phyloP scores from a whole-genome alignment of 495 filamentous ascomycete species.

The Choiromyces venosus region DNA sequence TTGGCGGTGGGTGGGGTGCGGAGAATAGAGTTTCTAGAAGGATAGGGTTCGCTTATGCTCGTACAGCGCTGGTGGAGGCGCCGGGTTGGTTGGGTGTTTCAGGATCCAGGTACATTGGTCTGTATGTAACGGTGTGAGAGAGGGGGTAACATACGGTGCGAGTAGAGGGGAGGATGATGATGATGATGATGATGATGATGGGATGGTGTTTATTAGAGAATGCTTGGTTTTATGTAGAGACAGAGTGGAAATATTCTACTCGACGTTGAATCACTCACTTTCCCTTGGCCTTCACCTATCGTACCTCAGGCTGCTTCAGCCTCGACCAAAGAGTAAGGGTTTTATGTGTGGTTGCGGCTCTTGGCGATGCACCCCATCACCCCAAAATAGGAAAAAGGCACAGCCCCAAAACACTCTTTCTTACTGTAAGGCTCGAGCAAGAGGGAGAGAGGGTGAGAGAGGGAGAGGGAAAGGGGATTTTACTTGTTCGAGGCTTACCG shows the following conservation, averaged over 20 bases:
- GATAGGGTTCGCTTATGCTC: not conserved
- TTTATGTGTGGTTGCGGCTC: not conserved
- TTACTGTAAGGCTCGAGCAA: not conserved
- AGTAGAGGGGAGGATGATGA: no score
- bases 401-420: slow-evolving; percentile 2
- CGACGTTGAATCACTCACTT: not conserved
- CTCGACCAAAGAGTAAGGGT: not conserved
- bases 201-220: not conserved
- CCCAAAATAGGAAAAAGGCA: not conserved
- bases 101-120: not conserved
- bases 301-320: not conserved
- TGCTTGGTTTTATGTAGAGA: no score
- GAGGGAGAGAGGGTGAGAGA: not conserved
- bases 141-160: no score
- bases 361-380: not conserved
- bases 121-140: no score
- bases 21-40: not conserved
- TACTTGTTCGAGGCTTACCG: not conserved
- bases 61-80: not conserved
- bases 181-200: not conserved
- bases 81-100: slow-evolving; percentile 15
- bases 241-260: not conserved
- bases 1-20: not conserved
- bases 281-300: not conserved
- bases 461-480: not conserved